Base-by-base conservation (phyloP, 2,329 filamentous ascomycete genomes). In the Diaporthe vexans region DNA sequence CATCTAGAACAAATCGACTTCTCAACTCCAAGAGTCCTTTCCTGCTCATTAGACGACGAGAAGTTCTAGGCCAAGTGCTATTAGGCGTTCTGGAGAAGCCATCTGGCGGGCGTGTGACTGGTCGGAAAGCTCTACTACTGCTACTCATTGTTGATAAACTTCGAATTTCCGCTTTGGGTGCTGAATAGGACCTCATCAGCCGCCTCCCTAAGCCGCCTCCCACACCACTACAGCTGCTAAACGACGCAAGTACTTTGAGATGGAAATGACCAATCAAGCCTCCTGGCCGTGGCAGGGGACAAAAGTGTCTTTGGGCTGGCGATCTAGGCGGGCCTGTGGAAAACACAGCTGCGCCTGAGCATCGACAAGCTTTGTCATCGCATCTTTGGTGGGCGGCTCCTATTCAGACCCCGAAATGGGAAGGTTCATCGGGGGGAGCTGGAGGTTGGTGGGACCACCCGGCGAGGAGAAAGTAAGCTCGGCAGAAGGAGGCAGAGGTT, bases 391-490 rank as follows among this genome's bases (percentile, higher is more conserved):
- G 8, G 8, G 17, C 37, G 74, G 61, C 35, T 52, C 52, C 59
- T 74, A 67, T 74, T 75, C 67, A 61, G 67, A 63, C 9, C 37
- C 54, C 59, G 19, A 72, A 75, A 69, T 61, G 58, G 70, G 40
- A 19, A 65, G 1, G 19, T 21, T 52, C 17, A 21, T 26, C 46
- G 24, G 24, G 24, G 10, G 11, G 8, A 37, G 24, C 8, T 2
- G 35, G 13, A 17, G 19, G 13, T 61, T 21, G 26, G 35, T n/a
- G 59, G 46, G 40, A 71, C 26, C 33, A 33, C 7, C 54, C 21
- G 57, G 48, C 48, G 52, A 61, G 48, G 37, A 40, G 37, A 40
- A 40, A 13, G 37, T 11, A 40, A 40, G 37, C 37, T 13, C 13
- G 13, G 11, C 29, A 33, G 29, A 33, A 33, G 29, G 29, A 6